Percentiles rank a stretch among this genome's conserved stretches.
These are phyloP conservation scores for Fusarium sp. DNA, from an alignment of 2,329 filamentous ascomycete genomes.

Conservation along the genomic window DNA sequence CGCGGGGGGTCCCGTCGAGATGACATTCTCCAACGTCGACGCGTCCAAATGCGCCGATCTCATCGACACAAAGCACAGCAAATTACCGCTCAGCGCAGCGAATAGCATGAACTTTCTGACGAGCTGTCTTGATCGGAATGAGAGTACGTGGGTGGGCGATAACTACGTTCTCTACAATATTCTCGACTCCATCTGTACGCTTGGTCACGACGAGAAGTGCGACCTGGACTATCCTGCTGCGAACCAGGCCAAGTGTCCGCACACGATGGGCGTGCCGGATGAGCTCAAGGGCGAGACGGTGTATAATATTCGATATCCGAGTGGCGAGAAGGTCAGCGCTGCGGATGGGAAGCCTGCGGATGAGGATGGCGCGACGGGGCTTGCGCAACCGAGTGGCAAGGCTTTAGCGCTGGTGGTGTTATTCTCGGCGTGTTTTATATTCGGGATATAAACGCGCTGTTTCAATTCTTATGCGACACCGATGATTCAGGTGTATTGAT, in stretches of 20 bases:
- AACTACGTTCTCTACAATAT: slow-evolving; percentile 67
- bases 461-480: background rate
- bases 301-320: slow-evolving; percentile 63
- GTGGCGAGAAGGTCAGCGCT: slow-evolving; percentile 58
- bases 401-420: slow-evolving; percentile 34
- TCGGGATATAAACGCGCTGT: slow-evolving; percentile 16
- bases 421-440: slow-evolving; percentile 20
- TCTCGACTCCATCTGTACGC: slow-evolving; percentile 61
- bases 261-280: slow-evolving; percentile 57
- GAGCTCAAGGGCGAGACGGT: slow-evolving; percentile 57
- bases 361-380: slow-evolving; percentile 15
- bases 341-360: slow-evolving; percentile 34
- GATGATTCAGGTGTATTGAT: background rate
- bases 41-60: slow-evolving; percentile 62
- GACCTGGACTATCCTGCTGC: slow-evolving; percentile 57
- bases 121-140: slow-evolving; percentile 57
- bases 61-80: slow-evolving; percentile 58
- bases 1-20: slow-evolving; percentile 62
- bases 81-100: slow-evolving; percentile 60
- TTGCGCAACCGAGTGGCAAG: slow-evolving; percentile 12
- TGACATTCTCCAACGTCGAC: slow-evolving; percentile 61
- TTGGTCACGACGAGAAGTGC: slow-evolving; percentile 63
- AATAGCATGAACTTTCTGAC: slow-evolving; percentile 68
- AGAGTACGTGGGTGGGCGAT: slow-evolving; percentile 61
- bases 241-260: slow-evolving; percentile 62